A percentile compares a stretch with the other conserved stretches of the same genome.
Conservation (phyloP, 805 yeast genomes). For the Starmerella apis region DNA sequence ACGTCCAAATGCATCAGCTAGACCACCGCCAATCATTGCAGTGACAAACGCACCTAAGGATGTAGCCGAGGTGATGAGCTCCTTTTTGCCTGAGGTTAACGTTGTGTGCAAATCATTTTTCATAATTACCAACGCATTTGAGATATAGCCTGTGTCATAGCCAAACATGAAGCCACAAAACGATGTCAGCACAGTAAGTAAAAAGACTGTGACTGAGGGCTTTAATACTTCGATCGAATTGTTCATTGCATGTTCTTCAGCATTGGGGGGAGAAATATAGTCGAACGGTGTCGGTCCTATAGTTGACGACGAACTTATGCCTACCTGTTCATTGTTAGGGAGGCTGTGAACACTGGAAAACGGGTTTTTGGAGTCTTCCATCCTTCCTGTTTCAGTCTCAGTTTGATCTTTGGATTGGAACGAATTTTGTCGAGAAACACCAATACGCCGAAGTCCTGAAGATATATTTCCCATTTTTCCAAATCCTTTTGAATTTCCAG, state of each 20-base stretch:
- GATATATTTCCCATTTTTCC: not conserved
- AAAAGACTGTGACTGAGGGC: slow-evolving; percentile 48
- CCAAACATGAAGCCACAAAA: slow-evolving; percentile 96
- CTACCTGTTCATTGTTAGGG: not conserved
- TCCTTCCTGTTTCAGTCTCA: not conserved
- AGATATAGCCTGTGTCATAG: slow-evolving; percentile 93
- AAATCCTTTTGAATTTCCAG: not conserved
- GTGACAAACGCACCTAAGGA: slow-evolving; percentile 86
- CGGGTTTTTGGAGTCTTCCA: not conserved
- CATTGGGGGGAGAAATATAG: not conserved
- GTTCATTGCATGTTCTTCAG: slow-evolving; percentile 18
- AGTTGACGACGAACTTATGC: slow-evolving; percentile 6
- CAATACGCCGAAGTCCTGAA: slow-evolving; percentile 9
- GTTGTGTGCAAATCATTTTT: slow-evolving; percentile 52
- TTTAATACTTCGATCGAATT: slow-evolving; percentile 28
- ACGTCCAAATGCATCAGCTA: slow-evolving; percentile 78
- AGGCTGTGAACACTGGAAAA: slow-evolving; percentile 2
- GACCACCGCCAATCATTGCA: slow-evolving; percentile 63
- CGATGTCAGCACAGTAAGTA: slow-evolving; percentile 60
- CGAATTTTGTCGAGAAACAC: slow-evolving; percentile 11
- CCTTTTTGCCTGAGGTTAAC: slow-evolving; percentile 69
- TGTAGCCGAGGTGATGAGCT: slow-evolving; percentile 86
- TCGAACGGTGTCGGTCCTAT: slow-evolving; percentile 2
- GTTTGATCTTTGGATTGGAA: not conserved
- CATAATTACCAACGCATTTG: slow-evolving; percentile 80